Conservation (phyloP, 83 land plant species). For the Picea abies region DNA sequence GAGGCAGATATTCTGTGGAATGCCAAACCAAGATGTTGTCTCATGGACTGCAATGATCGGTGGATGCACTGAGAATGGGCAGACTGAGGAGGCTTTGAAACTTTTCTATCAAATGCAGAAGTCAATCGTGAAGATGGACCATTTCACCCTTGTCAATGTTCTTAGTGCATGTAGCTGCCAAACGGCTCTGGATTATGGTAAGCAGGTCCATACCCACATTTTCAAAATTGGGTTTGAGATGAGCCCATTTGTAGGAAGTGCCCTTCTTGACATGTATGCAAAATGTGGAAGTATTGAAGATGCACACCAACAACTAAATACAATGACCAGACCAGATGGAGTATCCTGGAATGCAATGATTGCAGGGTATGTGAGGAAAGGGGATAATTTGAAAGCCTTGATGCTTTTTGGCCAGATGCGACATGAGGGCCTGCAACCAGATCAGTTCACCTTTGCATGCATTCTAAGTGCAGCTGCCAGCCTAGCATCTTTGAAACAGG, state of each 20-base stretch:
- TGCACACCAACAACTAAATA: conserved; percentile 37
- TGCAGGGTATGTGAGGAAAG: conserved; percentile 35
- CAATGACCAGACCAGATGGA: conserved; percentile 11
- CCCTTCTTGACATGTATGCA: conserved; percentile 44
- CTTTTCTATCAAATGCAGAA: conserved; percentile 20
- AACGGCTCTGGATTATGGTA: conserved; percentile 17
- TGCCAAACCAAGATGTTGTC: conserved; percentile 49
- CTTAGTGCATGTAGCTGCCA: conserved; percentile 17
- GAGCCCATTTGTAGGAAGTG: conserved; percentile 33
- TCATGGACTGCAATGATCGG: conserved; percentile 65
- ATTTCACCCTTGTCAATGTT: conserved; percentile 9
- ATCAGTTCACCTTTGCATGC: conserved; percentile 30
- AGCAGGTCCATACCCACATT: conserved; percentile 16
- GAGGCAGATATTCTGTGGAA: conserved; percentile 29
- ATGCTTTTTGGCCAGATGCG: conserved; percentile 30
- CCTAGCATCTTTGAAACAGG: no score
- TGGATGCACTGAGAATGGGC: conserved; percentile 46
- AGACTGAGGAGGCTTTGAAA: conserved; percentile 43
- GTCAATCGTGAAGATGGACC: neutral
- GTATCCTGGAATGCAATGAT: conserved; percentile 55
- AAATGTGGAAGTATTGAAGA: conserved; percentile 35
- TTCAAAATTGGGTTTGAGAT: conserved; percentile 26
- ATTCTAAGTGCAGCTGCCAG: no score
- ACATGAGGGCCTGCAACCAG: conserved; percentile 6
- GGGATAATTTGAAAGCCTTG: conserved; percentile 28